Evolutionary conservation across 2,329 filamentous ascomycete species (phyloP), one percentile per base, ranked within the genome.

Genomic region (Aureobasidium pullulans): DNA sequence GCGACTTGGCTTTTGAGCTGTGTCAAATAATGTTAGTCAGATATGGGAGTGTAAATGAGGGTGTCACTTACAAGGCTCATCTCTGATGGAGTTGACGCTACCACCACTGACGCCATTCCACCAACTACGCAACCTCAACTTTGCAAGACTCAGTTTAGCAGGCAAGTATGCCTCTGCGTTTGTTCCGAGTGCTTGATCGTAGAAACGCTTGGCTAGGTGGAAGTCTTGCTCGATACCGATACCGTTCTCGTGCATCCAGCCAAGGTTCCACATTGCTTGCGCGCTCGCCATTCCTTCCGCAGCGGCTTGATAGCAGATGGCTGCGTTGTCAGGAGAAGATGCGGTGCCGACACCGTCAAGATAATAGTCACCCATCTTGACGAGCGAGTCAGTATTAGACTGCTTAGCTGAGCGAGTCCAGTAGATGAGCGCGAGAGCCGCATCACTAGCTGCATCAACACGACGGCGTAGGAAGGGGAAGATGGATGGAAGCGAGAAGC

Each of bases 201-300:
- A 99, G 74, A 92, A 96, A 57, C 94, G 81, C 75, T 99, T 99
- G 2, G 95, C 94, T 60, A 99, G 84, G 69, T 99, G 94, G 71
- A 95, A 99, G 70, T 99, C 94, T 71, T 99, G 94, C 58, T 89
- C 87, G 19, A 97, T 83, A 1, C 92, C 90, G 52, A 97, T 81
- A 7, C 94, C 94, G 68, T 97, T 96, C 74, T 99, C 94, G 69
- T 99, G 91, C 93, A 99, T 97, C 94, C 94, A 99, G 5, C 94
- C 95, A 13, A 99, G 79, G 68, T 99, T 97, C 83, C 91, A 99
- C 60, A 96, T 84, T 13, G 95, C 94, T 74, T 99, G 95, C 2
- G 93, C 94, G 66, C 90, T 96, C 69, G 91, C 88, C 66, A 93
- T 86, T 61, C 89, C 91, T 69, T 99, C 94, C 0, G 92, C 92